A percentile compares a stretch with the other conserved stretches of the same genome.
These are phyloP conservation scores for Diaporthe australafricana DNA, from an alignment of 2,329 filamentous ascomycete genomes.

Conservation along the genomic window DNA sequence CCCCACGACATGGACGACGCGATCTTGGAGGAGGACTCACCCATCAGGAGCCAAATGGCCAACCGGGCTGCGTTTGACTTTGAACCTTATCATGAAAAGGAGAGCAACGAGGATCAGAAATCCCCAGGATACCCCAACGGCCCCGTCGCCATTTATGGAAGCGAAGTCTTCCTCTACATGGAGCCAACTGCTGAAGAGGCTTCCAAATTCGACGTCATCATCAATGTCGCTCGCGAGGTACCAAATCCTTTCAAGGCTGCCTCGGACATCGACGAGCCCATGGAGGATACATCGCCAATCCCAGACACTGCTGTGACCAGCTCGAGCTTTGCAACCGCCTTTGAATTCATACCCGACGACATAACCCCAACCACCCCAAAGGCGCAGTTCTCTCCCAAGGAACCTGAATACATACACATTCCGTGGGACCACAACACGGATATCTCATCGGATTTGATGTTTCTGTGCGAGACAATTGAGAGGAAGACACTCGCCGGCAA, in stretches of 20 bases:
- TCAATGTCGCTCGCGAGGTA: conserved; percentile 88
- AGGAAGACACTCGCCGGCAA: conserved; percentile 78
- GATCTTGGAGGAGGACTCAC: conserved; percentile 67
- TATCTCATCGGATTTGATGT: conserved; percentile 81
- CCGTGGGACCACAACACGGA: conserved; percentile 92
- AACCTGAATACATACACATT: conserved; percentile 87
- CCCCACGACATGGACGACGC: conserved; percentile 51
- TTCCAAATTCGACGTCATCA: conserved; percentile 81
- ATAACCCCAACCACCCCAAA: conserved; percentile 69
- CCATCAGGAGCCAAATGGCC: conserved; percentile 72
- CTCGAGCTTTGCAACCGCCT: conserved; percentile 70
- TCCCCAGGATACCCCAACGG: conserved; percentile 86
- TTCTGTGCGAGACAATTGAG: conserved; percentile 81
- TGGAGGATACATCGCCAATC: conserved; percentile 56
- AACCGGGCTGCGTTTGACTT: conserved; percentile 67
- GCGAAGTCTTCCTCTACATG: conserved; percentile 81
- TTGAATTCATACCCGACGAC: conserved; percentile 64
- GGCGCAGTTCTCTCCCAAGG: conserved; percentile 57
- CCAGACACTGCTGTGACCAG: conserved; percentile 69
- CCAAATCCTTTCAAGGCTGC: conserved; percentile 74
- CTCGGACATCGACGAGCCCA: conserved; percentile 42
- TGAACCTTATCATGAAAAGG: conserved; percentile 73
- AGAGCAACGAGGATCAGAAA: conserved; percentile 82
- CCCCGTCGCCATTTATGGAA: conserved; percentile 83
- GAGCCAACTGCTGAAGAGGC: conserved; percentile 85